Base-by-base conservation (phyloP, 306 rosid genomes). In the Vicia sativa region DNA sequence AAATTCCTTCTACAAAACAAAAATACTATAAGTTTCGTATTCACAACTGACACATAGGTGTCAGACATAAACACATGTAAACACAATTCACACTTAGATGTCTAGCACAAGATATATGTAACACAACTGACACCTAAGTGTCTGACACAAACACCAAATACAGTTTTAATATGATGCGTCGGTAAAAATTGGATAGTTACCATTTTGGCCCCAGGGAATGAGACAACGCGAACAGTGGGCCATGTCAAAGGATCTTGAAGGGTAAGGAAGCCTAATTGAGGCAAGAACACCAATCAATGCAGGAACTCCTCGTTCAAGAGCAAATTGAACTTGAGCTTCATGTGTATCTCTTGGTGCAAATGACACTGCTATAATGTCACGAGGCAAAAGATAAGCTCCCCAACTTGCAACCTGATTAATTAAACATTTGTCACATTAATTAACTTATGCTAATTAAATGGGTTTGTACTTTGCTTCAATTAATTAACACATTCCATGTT, bases 191-290 rank as follows among this genome's bases (percentile, higher is more conserved):
- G 15, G 50, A 56, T 37, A 50, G 83, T 55, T 55, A 93, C 99
- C 96, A 34, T 72, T 31, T 62, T 80, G 75, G 57, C 87, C 95
- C 99, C 99, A 93, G 0, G 99, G 99, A 72, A 93, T 93, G 45
- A 93, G 97, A 78, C 99, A 93, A 38, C 99, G 99, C 3, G 99
- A 93, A 82, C 99, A 93, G 13, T 93, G 99, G 38, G 99, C 99
- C 90, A 93, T 86, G 85, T 90, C 99, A 61, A 93, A 93, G 13
- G 95, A 80, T 72, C 99, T 84, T 1, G 99, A 86, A 61, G 99
- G 99, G 85, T 93, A 93, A 12, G 99, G 99, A 57, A 93, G 99
- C 75, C 97, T 83, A 11, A 79, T 78, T 25, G 99, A 90, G 57
- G 97, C 99, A 62, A 93, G 56, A 67, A 93, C 84, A 43, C 99